These are phyloP conservation scores for Orbilia brochopaga DNA, from an alignment of 2,329 filamentous ascomycete genomes.

Conservation along the genomic window DNA sequence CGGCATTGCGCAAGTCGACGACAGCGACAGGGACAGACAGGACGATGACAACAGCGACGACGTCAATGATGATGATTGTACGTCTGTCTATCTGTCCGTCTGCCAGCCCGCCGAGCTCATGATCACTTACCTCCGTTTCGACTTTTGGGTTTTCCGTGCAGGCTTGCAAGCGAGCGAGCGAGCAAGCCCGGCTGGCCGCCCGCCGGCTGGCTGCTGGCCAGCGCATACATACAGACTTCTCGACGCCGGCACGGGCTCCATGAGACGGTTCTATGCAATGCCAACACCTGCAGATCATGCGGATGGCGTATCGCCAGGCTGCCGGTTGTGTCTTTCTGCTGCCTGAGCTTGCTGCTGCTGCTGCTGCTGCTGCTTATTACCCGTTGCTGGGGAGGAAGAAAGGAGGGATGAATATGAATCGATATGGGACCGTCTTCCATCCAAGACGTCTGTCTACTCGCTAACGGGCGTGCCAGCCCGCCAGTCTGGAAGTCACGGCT, in stretches of 20 bases:
- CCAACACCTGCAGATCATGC: constrained; percentile 32
- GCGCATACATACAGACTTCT: constrained; percentile 44
- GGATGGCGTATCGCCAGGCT: background rate
- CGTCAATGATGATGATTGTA: background rate
- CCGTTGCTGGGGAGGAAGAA: background rate
- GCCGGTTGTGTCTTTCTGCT: background rate
- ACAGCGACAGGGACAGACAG: background rate
- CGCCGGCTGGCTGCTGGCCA: constrained; percentile 28
- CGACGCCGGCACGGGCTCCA: background rate
- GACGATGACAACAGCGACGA: background rate
- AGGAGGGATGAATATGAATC: too few relatives aligned
- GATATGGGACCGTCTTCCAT: background rate
- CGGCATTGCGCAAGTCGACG: background rate
- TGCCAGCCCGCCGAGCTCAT: background rate
- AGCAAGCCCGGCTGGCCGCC: too few relatives aligned
- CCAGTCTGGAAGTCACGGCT: too few relatives aligned
- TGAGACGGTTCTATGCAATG: constrained; percentile 36
- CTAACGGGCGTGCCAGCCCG: too few relatives aligned
- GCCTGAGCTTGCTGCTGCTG: too few relatives aligned
- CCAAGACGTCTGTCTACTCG: background rate
- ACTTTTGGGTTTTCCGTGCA: background rate
- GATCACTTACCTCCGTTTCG: background rate
- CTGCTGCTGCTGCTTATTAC: background rate
- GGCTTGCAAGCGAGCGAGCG: background rate
- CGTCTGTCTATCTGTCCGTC: background rate